Evolutionary conservation across 2,329 filamentous ascomycete species (phyloP), one percentile per base, ranked within the genome.

Genomic region (Pezicula rhizophila): DNA sequence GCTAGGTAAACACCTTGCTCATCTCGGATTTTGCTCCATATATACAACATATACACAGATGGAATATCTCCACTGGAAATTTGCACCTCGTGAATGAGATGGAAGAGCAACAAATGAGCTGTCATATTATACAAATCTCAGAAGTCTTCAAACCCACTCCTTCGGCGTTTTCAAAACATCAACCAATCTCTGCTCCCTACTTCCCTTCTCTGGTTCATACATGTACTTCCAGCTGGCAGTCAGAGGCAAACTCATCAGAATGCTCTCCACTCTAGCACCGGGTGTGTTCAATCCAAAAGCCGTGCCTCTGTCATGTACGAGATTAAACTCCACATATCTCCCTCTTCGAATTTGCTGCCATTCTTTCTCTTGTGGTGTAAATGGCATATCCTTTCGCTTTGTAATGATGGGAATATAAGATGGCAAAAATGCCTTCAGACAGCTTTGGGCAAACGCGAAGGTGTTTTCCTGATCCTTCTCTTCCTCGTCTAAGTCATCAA

Each of bases 281-380:
- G 93, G 93, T 0, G 92, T 96, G 63, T 93, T 93, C 55, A 99
- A 73, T 1, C 93, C 93, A 68, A 99, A 99, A 7, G 87, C 84
- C 2, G 93, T 99, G 2, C 93, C 93, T 23, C 93, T 82, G 71
- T 99, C 93, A 70, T 99, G 91, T 48, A 99, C 89, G 34, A 99
- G 78, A 70, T 99, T 99, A 70, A 99, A 99, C 70, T 99, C 93
- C 54, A 99, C 93, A 66, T 99, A 99, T 61, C 90, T 79, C n/a
- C 93, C 93, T 56, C 93, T 76, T 44, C 93, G 80, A 54, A 99
- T 76, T 73, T 97, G 93, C 72, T 99, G 93, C 93, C 93, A 99
- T 57, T 88, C 82, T 74, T 96, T 96, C 71, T 96, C 87, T 58
- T 84, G 77, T 42, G 86, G 84, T 0, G 82, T 91, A 62, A 82